These are phyloP conservation scores for Cichorium intybus DNA, from an alignment of 140 eudicot species.

Conservation along the genomic window DNA sequence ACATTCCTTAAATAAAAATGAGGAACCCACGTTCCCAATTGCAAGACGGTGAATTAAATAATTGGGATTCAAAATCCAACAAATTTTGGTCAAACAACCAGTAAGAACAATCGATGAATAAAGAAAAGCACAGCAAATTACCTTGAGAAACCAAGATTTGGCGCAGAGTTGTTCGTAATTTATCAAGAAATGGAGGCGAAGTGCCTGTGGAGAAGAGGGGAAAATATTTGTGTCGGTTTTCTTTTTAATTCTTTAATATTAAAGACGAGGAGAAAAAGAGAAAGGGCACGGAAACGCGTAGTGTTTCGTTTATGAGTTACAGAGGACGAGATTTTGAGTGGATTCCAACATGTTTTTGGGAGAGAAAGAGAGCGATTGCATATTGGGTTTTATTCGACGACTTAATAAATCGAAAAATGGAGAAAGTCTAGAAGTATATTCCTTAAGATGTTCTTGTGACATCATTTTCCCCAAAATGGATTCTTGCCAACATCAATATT, in stretches of 20 bases:
- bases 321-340: background rate
- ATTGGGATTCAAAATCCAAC: background rate
- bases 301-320: no score
- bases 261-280: background rate
- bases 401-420: background rate
- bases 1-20: conserved; percentile 14
- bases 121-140: conserved; percentile 12
- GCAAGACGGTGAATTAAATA: background rate
- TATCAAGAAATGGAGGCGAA: conserved; percentile 21
- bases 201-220: conserved; percentile 28
- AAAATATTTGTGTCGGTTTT: conserved; percentile 22
- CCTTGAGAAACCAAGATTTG: conserved; percentile 16
- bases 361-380: conserved; percentile 7
- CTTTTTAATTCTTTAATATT: background rate
- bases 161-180: conserved; percentile 10
- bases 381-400: conserved; percentile 4
- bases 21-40: conserved; percentile 7
- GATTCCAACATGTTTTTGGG: conserved; percentile 1
- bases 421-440: conserved; percentile 8
- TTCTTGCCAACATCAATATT: no score
- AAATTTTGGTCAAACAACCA: conserved; percentile 20
- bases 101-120: conserved; percentile 3
- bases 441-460: background rate
- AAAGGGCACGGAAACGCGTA: conserved; percentile 14
- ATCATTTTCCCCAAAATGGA: background rate